These are phyloP conservation scores for Argentina anserina DNA, from an alignment of 306 rosid genomes.

Conservation along the genomic window DNA sequence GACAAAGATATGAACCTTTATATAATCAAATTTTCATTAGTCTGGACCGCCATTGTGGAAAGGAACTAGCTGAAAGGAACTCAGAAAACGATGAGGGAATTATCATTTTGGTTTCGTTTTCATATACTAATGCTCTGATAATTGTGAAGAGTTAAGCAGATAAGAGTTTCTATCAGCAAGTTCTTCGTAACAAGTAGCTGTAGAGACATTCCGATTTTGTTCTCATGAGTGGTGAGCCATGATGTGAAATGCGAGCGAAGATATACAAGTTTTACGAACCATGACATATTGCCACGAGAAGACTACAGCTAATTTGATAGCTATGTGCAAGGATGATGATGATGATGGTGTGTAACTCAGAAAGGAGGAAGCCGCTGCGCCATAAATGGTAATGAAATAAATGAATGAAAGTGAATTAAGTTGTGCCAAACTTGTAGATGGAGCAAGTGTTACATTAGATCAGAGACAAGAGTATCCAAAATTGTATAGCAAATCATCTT, in stretches of 20 bases:
- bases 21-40: not conserved
- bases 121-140: not conserved
- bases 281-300: not conserved
- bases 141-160: not conserved
- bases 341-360: not conserved
- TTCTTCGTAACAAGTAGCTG: not conserved
- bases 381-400: conserved; percentile 27
- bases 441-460: conserved; percentile 21
- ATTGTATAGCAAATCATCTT: conserved; percentile 2
- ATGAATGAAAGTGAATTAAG: not conserved
- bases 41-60: conserved; percentile 4
- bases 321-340: not conserved
- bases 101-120: not conserved
- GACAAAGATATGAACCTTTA: conserved; percentile 22
- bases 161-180: not conserved
- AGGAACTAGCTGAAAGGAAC: not conserved
- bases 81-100: not conserved
- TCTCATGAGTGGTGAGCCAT: not conserved
- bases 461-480: conserved; percentile 2
- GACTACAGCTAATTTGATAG: not conserved
- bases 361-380: conserved; percentile 24
- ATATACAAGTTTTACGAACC: not conserved
- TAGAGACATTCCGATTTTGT: conserved; percentile 4
- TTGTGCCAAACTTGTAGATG: conserved; percentile 10
- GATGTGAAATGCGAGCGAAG: not conserved